A percentile compares a stretch with the other conserved stretches of the same genome.
Conservation (phyloP, 495 filamentous ascomycete genomes). For the Mycothermus thermophilus region DNA sequence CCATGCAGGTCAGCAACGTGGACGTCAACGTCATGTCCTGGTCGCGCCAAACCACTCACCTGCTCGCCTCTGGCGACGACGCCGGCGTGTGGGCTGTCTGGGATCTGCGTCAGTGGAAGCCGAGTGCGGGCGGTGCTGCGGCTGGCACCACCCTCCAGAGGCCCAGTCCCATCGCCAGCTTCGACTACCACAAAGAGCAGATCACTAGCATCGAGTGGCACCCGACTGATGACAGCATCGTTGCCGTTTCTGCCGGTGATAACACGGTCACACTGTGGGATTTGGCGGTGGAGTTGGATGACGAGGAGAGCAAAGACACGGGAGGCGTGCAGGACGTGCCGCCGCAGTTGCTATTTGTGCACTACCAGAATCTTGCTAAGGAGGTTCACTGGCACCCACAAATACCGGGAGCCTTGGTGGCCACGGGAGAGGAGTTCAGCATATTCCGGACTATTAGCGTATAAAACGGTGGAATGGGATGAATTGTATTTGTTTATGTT, state of each 20-base stretch:
- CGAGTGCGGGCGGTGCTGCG: constrained; percentile 23
- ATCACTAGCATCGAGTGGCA: constrained; percentile 97
- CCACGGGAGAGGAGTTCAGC: constrained; percentile 76
- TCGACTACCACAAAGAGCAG: constrained; percentile 88
- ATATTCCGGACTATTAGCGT: constrained; percentile 59
- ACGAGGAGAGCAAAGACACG: constrained; percentile 85
- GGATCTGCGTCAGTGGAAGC: constrained; percentile 92
- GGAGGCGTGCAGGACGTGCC: constrained; percentile 81
- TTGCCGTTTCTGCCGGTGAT: constrained; percentile 84
- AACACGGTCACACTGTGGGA: constrained; percentile 95
- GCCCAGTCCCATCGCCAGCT: constrained; percentile 68
- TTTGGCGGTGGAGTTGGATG: constrained; percentile 88
- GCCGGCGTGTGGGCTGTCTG: constrained; percentile 92
- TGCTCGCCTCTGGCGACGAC: constrained; percentile 85
- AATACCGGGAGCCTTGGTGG: constrained; percentile 81
- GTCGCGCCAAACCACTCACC: constrained; percentile 71
- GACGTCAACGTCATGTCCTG: constrained; percentile 96
- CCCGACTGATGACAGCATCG: constrained; percentile 86
- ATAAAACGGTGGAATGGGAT: constrained; percentile 22
- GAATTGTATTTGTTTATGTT: no score
- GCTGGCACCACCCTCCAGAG: constrained; percentile 23
- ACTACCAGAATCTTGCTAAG: constrained; percentile 88
- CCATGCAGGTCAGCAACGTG: constrained; percentile 64
- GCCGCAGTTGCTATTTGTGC: constrained; percentile 87
- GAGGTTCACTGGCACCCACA: constrained; percentile 95